A percentile compares a stretch with the other conserved stretches of the same genome.
Evolutionary conservation across 2,329 filamentous ascomycete genomes (phyloP).

Genomic region (Colletotrichum sp.): DNA sequence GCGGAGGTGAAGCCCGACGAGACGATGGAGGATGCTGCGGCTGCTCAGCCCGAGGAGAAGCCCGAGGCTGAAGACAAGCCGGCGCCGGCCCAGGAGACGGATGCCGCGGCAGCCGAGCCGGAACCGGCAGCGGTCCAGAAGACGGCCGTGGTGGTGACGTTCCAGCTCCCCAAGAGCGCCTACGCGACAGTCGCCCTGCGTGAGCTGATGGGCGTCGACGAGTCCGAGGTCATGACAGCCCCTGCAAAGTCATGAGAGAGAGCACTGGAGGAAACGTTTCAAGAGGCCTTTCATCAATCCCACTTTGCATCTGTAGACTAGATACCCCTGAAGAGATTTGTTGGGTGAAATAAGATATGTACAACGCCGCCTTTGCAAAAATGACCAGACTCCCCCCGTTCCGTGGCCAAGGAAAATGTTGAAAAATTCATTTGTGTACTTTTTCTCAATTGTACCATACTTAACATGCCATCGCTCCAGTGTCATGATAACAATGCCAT

Average conservation of each 20-base stretch:
- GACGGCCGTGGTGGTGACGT: constrained; percentile 72
- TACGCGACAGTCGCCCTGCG: constrained; percentile 86
- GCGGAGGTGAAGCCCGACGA: neutral
- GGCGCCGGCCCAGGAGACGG: neutral
- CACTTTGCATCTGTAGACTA: constrained; percentile 17
- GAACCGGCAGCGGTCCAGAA: constrained; percentile 39
- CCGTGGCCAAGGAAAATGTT: neutral
- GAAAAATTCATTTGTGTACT: neutral
- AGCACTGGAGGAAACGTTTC: neutral
- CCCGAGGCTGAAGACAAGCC: constrained; percentile 14
- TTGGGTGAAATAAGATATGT: neutral
- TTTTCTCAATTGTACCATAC: neutral
- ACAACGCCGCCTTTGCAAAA: neutral
- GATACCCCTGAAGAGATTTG: constrained; percentile 12
- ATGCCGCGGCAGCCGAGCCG: neutral
- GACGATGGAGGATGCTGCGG: neutral
- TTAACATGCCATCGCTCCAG: neutral
- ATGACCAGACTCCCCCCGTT: neutral
- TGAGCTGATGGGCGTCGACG: constrained; percentile 69
- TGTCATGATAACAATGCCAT: neutral
- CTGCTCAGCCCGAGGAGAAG: neutral
- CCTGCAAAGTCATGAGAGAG: neutral
- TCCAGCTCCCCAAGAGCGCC: constrained; percentile 79
- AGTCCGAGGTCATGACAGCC: constrained; percentile 10
- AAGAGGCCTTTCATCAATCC: neutral